phyloP scores from a whole-genome alignment of 768 basidiomycete genomes.

The Termitomyces sp. region DNA sequence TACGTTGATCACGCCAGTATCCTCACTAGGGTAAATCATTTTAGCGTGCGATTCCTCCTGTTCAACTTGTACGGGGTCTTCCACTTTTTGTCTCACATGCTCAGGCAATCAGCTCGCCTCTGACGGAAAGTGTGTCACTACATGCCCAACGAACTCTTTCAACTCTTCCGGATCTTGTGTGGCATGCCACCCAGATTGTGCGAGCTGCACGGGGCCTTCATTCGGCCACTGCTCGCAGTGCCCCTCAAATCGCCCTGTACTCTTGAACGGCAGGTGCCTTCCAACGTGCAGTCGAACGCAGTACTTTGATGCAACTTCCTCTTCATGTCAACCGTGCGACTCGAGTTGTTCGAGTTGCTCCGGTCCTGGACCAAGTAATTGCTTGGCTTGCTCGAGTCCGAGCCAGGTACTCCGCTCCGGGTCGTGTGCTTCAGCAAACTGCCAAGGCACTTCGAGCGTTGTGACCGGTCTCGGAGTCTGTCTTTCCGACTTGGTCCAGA shows the following conservation, averaged over 20 bases:
- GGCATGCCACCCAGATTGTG: slow-evolving; percentile 83
- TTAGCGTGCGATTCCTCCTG: slow-evolving; percentile 69
- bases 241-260: slow-evolving; percentile 60
- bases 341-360: slow-evolving; percentile 75
- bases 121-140: slow-evolving; percentile 65
- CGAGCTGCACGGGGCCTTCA: slow-evolving; percentile 70
- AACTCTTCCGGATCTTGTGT: slow-evolving; percentile 59
- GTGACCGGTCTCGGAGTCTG: slow-evolving; percentile 73
- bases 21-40: not conserved
- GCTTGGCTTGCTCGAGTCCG: slow-evolving; percentile 68
- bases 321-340: slow-evolving; percentile 68
- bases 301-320: slow-evolving; percentile 63
- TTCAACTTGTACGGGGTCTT: slow-evolving; percentile 58
- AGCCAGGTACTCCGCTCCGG: slow-evolving; percentile 59
- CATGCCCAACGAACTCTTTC: slow-evolving; percentile 72
- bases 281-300: slow-evolving; percentile 69
- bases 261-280: slow-evolving; percentile 70
- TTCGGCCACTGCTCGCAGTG: slow-evolving; percentile 80
- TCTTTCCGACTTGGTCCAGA: slow-evolving; percentile 64
- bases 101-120: slow-evolving; percentile 59
- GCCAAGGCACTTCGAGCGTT: slow-evolving; percentile 47
- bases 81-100: slow-evolving; percentile 74
- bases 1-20: not conserved
- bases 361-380: slow-evolving; percentile 58
- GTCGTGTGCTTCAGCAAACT: slow-evolving; percentile 57